phyloP scores from a whole-genome alignment of 176 grass and related monocot species.

The Eleusine coracana region DNA sequence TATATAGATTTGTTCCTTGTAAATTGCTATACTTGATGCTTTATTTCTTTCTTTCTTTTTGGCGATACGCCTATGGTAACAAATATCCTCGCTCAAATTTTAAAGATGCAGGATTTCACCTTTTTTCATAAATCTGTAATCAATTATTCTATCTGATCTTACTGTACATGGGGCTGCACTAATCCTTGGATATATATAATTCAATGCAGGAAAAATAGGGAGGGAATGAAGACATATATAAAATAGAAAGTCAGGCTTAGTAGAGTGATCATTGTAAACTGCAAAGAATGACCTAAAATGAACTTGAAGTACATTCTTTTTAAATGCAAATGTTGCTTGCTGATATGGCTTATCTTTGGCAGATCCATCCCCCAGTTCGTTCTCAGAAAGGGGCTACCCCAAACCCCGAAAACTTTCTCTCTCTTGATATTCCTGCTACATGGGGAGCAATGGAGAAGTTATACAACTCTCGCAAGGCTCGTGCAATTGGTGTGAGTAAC shows the following conservation, averaged over 20 bases:
- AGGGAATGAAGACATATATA: not conserved
- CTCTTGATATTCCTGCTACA: conserved; percentile 51
- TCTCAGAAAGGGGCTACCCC: conserved; percentile 39
- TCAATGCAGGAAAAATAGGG: not conserved
- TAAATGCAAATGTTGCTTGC: not conserved
- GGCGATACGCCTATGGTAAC: not conserved
- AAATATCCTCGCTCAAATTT: not conserved
- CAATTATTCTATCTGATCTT: not conserved
- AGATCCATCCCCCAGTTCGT: conserved; percentile 54
- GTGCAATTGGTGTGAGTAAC: conserved; percentile 63
- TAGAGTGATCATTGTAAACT: not conserved
- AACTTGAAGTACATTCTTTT: not conserved
- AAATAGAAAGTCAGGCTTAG: not conserved
- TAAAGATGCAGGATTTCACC: not conserved
- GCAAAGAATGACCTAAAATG: not conserved
- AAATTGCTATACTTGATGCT: conserved; percentile 23
- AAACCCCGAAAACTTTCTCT: conserved; percentile 45
- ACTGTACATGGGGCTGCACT: not conserved
- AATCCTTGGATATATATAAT: not conserved
- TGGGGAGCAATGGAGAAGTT: conserved; percentile 66
- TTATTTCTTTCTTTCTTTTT: not conserved
- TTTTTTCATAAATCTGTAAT: not conserved
- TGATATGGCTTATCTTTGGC: conserved; percentile 1
- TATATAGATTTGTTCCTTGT: conserved; percentile 50
- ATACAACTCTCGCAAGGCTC: conserved; percentile 47